A percentile compares a stretch with the other conserved stretches of the same genome.
phyloP scores from a whole-genome alignment of 306 rosid species.

The Trifolium subterraneum region DNA sequence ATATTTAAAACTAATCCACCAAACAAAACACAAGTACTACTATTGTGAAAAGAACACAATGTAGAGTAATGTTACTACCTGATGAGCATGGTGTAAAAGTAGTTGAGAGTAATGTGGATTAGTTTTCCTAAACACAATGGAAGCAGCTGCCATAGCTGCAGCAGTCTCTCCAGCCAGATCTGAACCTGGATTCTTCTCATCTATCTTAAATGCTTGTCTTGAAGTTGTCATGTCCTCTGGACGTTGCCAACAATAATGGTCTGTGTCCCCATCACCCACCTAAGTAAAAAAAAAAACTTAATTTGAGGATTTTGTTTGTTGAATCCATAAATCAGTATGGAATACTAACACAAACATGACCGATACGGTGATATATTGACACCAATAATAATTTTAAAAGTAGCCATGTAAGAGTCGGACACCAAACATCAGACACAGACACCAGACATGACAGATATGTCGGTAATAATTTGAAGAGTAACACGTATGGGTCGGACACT shows the following conservation, averaged over 20 bases:
- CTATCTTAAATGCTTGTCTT: slow-evolving; percentile 78
- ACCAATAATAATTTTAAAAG: too few species aligned
- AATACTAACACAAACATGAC: too few species aligned
- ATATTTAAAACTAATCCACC: slow-evolving; percentile 6
- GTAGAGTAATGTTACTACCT: slow-evolving; percentile 50
- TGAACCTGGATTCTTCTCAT: slow-evolving; percentile 72
- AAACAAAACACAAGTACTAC: not conserved
- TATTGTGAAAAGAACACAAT: not conserved
- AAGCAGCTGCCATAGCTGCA: slow-evolving; percentile 85
- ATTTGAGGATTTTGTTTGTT: not conserved
- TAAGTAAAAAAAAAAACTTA: slow-evolving; percentile 25
- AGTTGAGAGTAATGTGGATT: slow-evolving; percentile 80
- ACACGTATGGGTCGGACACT: too few species aligned
- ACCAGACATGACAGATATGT: too few species aligned
- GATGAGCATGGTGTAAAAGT: slow-evolving; percentile 75
- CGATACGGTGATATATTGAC: too few species aligned
- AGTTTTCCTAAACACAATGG: slow-evolving; percentile 65
- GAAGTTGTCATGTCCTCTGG: slow-evolving; percentile 93
- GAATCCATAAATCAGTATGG: not conserved
- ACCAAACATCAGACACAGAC: too few species aligned
- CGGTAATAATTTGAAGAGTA: too few species aligned
- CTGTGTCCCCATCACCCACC: slow-evolving; percentile 93
- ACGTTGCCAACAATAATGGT: slow-evolving; percentile 88
- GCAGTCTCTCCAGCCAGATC: slow-evolving; percentile 86
- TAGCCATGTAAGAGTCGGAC: too few species aligned